Base-by-base conservation (phyloP, 2,329 filamentous ascomycete species). In the Stachybotrys echinatus region DNA sequence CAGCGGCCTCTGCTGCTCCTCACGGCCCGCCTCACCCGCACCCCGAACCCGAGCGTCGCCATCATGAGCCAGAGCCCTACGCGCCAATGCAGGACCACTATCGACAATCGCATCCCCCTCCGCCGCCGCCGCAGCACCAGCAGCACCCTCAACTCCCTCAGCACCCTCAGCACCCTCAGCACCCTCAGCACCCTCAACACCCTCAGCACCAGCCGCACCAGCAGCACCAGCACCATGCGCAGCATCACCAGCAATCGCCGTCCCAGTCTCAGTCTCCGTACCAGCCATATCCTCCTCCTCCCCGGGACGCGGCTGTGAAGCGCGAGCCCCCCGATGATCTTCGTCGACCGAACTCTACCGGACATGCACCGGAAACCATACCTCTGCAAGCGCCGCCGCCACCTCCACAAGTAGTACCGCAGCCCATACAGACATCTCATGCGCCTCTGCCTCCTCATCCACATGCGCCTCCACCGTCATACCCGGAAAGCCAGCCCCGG, bases 61-160 rank as follows among this genome's bases (percentile, higher is more conserved):
- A 77, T 59, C 74, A 79, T 76, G 79, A 81, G 48, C 75, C 72
- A 65, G 79, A 80, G 57, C 69, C 72, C 50, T 79, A 75, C 60
- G 69, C 75, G 61, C 73, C 75, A 55, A 75, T 79, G 66, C 79
- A 79, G 65, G 78, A 82, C 61, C 75, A 73, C 48, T 74, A 75
- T 58, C 65, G 61, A 31, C 64, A 64, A 49, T 52, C 57, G 52
- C 59, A 56, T 23, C 60, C 53, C n/a, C 58, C 54, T 18, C 61
- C 54, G 8, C 56, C 56, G 10, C 58, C 50, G 21, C 57, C 51
- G 27, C 53, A 43, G 5, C 52, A 47, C 38, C 54, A 48, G 40
- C 56, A 53, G 7, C 48, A 50, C 14, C 56, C 56, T 19, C 59
- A 55, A 34, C 57, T n/a, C n/a, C n/a, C n/a, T n/a, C n/a, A n/a